Evolutionary conservation across 208 protist species (phyloP).

Genomic region (Trypanosoma platydactyli): DNA sequence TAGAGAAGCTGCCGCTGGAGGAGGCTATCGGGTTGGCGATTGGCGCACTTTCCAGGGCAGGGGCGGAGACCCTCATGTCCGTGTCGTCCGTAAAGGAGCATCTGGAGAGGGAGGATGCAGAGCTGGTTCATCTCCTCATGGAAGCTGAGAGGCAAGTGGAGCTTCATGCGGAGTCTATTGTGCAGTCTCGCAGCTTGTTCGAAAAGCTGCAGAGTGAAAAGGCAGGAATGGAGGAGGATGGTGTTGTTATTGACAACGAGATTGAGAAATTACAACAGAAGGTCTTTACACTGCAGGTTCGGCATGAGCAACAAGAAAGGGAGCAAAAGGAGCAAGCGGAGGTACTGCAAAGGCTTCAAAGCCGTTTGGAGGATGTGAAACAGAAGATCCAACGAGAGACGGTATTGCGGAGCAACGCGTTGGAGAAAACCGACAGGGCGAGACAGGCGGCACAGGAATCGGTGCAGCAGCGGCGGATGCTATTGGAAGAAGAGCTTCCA

Average conservation of each 20-base stretch:
- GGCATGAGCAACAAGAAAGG: background rate
- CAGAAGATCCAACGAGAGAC: conserved; percentile 3
- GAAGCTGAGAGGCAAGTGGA: conserved; percentile 16
- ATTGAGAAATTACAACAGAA: conserved; percentile 7
- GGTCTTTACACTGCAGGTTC: background rate
- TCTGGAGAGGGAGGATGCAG: conserved; percentile 1
- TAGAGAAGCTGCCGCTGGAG: conserved; percentile 2
- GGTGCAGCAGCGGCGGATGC: background rate
- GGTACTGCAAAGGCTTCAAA: background rate
- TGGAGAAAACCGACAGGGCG: background rate
- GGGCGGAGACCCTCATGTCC: background rate
- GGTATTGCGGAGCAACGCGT: background rate
- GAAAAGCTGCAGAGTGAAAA: conserved; percentile 16
- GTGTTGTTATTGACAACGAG: background rate
- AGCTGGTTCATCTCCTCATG: conserved; percentile 13
- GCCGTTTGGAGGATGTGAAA: background rate
- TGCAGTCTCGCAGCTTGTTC: conserved; percentile 1
- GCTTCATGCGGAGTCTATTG: background rate
- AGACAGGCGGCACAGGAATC: background rate
- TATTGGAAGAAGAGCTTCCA: conserved; percentile 4
- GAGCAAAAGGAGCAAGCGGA: background rate
- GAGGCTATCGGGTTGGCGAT: background rate
- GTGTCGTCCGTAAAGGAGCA: background rate
- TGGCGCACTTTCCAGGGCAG: conserved; percentile 5
- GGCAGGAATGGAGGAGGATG: conserved; percentile 6